Evolutionary conservation across 495 filamentous ascomycete species (phyloP), one percentile per base, ranked within the genome.

Genomic region (Penicillium maclennaniae): DNA sequence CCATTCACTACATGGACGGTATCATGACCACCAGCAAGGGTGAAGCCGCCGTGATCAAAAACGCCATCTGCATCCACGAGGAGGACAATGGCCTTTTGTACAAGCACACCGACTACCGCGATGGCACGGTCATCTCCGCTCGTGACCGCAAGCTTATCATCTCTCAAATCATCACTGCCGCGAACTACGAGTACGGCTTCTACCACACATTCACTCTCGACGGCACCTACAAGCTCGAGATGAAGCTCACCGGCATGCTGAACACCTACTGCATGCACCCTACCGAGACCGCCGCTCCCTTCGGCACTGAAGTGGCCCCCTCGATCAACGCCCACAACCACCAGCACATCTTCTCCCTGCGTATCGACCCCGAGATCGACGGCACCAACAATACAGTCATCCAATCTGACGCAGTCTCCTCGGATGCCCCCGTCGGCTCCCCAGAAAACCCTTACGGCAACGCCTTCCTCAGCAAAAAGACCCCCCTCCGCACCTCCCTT

Each of bases 1-100:
- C 86, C 1, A 95, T 97, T 65, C 89, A 95, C 71, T 96, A 96
- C 68, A 82, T 96, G 62, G 83, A 87, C 62, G 92, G 89, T 1
- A 79, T 85, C 21, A 95, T 95, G 63, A 84, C 90, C 50, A 96
- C 92, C 56, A 75, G 82, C n/a, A 82, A 87, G 9, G 92, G 92
- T 28, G 82, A 80, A 6, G 74, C 84, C 28, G 83, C 82, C 27
- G 88, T 86, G 28, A 91, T 97, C 70, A 91, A 93, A 74, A 96
- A 97, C 61, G 92, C 92, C 40, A 91, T 97, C 65, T 97, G 92
- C 68, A 91, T 96, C 54, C 92, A 97, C 74, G 92, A 97, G 70
- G 92, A 97, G 73, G 92, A 97, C 61, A 80, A 82, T 4, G 92
- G 92, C 6, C 93, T 97, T 53, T 78, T 97, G 9, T 96, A 93